Evolutionary conservation across 805 yeast species (phyloP).

Genomic region (Schizosaccharomyces octosporus): DNA sequence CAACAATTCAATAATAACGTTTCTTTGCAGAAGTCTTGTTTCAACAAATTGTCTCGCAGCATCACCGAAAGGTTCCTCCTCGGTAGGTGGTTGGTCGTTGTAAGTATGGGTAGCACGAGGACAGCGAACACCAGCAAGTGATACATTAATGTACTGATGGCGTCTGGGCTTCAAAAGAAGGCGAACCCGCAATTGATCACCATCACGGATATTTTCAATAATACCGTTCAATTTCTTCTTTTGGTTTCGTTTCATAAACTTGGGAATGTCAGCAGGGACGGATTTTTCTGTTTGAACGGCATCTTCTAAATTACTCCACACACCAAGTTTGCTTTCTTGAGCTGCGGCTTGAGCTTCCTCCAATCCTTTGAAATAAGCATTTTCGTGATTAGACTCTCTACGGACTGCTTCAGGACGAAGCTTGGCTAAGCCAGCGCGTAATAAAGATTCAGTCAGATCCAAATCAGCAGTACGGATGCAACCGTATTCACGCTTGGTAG

Average conservation of each 20-base stretch:
- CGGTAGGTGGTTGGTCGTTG: constrained; percentile 14
- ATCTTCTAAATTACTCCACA: neutral
- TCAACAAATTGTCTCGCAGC: constrained; percentile 38
- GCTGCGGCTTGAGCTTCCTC: neutral
- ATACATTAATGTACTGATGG: constrained; percentile 36
- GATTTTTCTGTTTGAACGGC: neutral
- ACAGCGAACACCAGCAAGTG: constrained; percentile 48
- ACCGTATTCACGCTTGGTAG: constrained; percentile 35
- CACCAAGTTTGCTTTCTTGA: neutral
- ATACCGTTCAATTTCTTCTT: constrained; percentile 18
- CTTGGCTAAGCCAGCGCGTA: constrained; percentile 35
- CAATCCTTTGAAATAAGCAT: neutral
- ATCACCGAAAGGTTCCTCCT: constrained; percentile 35
- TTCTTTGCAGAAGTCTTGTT: constrained; percentile 34
- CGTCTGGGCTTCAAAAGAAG: constrained; percentile 20
- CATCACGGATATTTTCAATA: constrained; percentile 53
- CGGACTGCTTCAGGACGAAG: constrained; percentile 32
- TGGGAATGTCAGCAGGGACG: constrained; percentile 4
- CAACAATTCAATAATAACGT: constrained; percentile 29
- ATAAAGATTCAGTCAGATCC: constrained; percentile 21
- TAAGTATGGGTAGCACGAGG: constrained; percentile 38
- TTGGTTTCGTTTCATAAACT: constrained; percentile 5
- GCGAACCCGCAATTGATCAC: constrained; percentile 51
- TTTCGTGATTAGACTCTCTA: constrained; percentile 7
- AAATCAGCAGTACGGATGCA: constrained; percentile 43